Evolutionary conservation across 441 rosid species (phyloP).

Genomic region (Metrosideros polymorpha): DNA sequence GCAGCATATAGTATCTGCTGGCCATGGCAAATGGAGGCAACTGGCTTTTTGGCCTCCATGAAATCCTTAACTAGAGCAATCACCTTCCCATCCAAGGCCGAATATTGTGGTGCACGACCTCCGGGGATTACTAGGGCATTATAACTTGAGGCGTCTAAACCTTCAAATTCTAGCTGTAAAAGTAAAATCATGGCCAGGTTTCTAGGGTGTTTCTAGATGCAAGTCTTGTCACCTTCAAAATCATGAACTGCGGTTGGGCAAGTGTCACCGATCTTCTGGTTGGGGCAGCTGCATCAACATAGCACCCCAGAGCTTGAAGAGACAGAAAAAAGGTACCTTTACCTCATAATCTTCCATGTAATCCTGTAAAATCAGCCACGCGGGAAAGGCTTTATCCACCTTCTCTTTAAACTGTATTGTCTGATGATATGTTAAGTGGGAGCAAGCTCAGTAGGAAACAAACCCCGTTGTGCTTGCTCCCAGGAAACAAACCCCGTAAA

Average conservation of each 20-base stretch:
- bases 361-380: constrained; percentile 30
- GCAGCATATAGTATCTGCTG: constrained; percentile 90
- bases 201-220: constrained; percentile 83
- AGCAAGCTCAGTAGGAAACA: not conserved
- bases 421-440: not conserved
- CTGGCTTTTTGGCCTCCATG: constrained; percentile 59
- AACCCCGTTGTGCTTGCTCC: too few relatives aligned
- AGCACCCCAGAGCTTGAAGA: constrained; percentile 72
- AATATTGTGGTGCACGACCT: constrained; percentile 79
- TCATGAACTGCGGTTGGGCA: constrained; percentile 83
- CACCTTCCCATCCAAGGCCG: constrained; percentile 45
- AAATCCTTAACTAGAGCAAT: constrained; percentile 51
- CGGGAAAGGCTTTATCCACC: not conserved
- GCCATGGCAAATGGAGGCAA: constrained; percentile 89
- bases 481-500: not conserved
- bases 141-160: constrained; percentile 42
- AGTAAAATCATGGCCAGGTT: constrained; percentile 70
- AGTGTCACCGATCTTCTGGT: constrained; percentile 56
- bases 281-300: constrained; percentile 81
- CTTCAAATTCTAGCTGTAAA: constrained; percentile 50
- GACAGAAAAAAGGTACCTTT: constrained; percentile 70
- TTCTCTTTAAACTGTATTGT: not conserved
- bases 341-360: constrained; percentile 92
- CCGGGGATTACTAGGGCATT: constrained; percentile 91
- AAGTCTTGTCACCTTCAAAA: constrained; percentile 94